Conservation (phyloP, 192 early-diverging fungal genomes). For the Backusella mclennaniae region DNA sequence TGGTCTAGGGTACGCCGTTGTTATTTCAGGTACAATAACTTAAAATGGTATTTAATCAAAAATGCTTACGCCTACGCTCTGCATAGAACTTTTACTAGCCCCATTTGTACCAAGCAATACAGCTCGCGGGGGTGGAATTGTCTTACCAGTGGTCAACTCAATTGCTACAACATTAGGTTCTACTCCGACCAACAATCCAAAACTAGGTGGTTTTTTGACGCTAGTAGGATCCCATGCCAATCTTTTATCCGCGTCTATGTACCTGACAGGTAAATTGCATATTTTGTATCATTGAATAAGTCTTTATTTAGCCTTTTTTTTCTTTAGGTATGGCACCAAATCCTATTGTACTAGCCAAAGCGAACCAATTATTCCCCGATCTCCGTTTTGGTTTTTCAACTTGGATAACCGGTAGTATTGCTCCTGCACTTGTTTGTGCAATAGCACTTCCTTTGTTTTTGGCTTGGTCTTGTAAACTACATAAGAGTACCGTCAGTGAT, state of each 20-base stretch:
- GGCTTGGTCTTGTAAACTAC: slow-evolving; percentile 3
- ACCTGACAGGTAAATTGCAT: slow-evolving; percentile 51
- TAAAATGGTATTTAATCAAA: background rate
- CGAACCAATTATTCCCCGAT: slow-evolving; percentile 53
- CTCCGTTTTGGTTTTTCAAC: slow-evolving; percentile 65
- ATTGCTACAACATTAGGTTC: slow-evolving; percentile 56
- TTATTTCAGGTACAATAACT: slow-evolving; percentile 31
- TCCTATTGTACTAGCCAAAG: slow-evolving; percentile 64
- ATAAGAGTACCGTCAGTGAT: background rate
- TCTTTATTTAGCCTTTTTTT: background rate
- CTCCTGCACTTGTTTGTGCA: slow-evolving; percentile 44
- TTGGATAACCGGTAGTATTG: slow-evolving; percentile 58
- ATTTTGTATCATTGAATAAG: background rate
- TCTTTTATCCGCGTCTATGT: slow-evolving; percentile 69
- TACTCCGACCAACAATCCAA: slow-evolving; percentile 32
- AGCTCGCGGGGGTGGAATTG: slow-evolving; percentile 76
- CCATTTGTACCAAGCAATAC: slow-evolving; percentile 75
- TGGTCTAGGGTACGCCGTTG: slow-evolving; percentile 58
- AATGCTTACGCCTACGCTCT: slow-evolving; percentile 21
- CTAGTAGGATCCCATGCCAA: slow-evolving; percentile 68
- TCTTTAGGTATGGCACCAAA: slow-evolving; percentile 63
- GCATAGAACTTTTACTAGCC: slow-evolving; percentile 56
- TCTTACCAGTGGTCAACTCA: slow-evolving; percentile 72
- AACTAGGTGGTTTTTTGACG: slow-evolving; percentile 56
- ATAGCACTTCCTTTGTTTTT: slow-evolving; percentile 24